Evolutionary conservation across 441 rosid genomes (phyloP).

Genomic region (Francoa sonchifolia): DNA sequence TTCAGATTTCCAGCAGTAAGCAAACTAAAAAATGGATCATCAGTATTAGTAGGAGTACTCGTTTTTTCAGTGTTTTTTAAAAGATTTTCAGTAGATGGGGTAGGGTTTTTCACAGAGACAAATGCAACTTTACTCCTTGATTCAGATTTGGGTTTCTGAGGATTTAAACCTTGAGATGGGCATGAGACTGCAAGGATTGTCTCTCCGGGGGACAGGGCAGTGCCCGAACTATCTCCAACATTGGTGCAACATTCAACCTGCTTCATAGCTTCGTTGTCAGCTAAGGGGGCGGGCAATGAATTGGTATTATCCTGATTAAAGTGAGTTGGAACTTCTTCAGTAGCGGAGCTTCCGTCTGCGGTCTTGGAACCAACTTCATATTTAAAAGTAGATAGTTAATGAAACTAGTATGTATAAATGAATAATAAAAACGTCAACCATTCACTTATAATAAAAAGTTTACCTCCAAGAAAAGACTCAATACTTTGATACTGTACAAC

Average conservation of each 20-base stretch:
- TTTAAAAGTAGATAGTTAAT: conserved; percentile 13
- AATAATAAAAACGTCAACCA: not conserved
- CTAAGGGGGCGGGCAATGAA: conserved; percentile 6
- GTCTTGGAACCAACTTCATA: conserved; percentile 23
- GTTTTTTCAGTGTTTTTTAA: not conserved
- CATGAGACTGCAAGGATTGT: conserved; percentile 6
- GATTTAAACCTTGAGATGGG: conserved; percentile 11
- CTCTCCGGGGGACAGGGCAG: conserved; percentile 8
- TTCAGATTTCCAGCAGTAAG: not conserved
- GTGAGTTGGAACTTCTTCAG: conserved; percentile 13
- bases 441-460: not conserved
- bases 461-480: conserved; percentile 42
- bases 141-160: conserved; percentile 8
- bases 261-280: conserved; percentile 5
- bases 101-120: conserved; percentile 43
- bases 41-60: too few species aligned
- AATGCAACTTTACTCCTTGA: conserved; percentile 40
- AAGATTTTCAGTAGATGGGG: conserved; percentile 2
- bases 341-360: conserved; percentile 12
- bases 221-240: conserved; percentile 7
- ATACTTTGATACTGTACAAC: conserved; percentile 34
- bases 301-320: conserved; percentile 10
- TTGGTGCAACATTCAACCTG: conserved; percentile 14
- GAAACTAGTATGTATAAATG: not conserved
- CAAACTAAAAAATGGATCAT: conserved; percentile 1